Conservation (phyloP, 2,329 filamentous ascomycete genomes). For the Pyrenochaeta sp. region DNA sequence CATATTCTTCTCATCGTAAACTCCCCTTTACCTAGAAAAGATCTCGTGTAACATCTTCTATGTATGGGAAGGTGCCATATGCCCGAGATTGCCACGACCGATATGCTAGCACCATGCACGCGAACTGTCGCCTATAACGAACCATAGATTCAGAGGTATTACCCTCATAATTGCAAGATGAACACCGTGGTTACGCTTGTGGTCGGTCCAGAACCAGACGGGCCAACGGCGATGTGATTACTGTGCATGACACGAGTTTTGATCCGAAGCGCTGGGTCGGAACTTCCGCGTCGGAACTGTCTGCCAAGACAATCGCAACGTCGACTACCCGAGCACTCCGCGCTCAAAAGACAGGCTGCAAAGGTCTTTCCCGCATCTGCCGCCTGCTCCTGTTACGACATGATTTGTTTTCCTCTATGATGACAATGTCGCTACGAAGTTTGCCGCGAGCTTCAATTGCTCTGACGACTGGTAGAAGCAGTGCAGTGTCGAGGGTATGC, state of each 20-base stretch:
- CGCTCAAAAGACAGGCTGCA: neutral
- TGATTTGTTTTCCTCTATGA: constrained; percentile 23
- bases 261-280: constrained; percentile 11
- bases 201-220: neutral
- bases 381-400: constrained; percentile 14
- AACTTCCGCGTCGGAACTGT: constrained; percentile 5
- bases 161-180: neutral
- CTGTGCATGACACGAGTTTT: constrained; percentile 1
- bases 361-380: constrained; percentile 19
- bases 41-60: constrained; percentile 1
- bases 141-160: no score
- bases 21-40: neutral
- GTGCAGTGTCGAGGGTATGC: constrained; percentile 13
- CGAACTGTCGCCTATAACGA: no score
- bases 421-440: constrained; percentile 42
- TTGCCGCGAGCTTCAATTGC: constrained; percentile 34
- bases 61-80: neutral
- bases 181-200: neutral
- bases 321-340: constrained; percentile 2
- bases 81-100: neutral
- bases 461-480: constrained; percentile 19
- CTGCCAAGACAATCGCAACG: constrained; percentile 14
- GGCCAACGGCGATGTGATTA: neutral
- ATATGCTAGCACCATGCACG: no score
- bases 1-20: constrained; percentile 11